Percentiles rank a stretch among this genome's conserved stretches.
Conservation (phyloP, 225 moss, liverwort and hornwort species). For the Marchantia paleacea region DNA sequence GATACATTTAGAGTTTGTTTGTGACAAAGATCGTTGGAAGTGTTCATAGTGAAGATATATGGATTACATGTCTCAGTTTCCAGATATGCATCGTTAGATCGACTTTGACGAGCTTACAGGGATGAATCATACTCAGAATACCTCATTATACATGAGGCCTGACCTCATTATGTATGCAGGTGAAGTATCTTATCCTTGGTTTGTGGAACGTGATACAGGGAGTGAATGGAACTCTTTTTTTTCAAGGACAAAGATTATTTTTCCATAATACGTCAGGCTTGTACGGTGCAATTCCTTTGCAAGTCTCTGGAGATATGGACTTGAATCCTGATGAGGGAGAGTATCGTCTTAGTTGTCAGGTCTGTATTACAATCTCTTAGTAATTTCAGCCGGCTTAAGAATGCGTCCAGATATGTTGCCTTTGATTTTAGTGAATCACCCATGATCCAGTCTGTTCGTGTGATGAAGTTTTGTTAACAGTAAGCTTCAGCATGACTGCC, state of each 20-base stretch:
- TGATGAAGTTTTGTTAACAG: too few species aligned
- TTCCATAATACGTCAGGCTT: constrained; percentile 90
- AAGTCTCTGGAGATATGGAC: constrained; percentile 98
- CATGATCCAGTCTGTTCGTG: too few species aligned
- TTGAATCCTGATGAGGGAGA: constrained; percentile 94
- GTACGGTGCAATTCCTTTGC: constrained; percentile 89
- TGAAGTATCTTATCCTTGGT: not conserved
- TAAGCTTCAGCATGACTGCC: too few species aligned
- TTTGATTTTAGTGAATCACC: too few species aligned
- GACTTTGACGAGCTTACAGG: not conserved
- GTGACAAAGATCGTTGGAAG: not conserved
- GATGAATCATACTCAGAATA: too few species aligned
- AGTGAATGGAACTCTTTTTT: constrained; percentile 82
- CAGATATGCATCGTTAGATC: not conserved
- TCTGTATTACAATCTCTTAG: constrained; percentile 14
- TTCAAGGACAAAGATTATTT: constrained; percentile 87
- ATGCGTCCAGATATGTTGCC: too few species aligned
- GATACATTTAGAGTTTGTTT: too few species aligned
- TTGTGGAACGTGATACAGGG: constrained; percentile 43
- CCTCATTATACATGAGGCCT: not conserved
- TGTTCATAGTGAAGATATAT: not conserved
- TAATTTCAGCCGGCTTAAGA: too few species aligned
- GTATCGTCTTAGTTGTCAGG: constrained; percentile 99
- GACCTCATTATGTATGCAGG: not conserved
- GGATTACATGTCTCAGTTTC: not conserved